Percentiles rank a stretch among this genome's conserved stretches.
Evolutionary conservation across 352 stramenopile species (phyloP).

Genomic region (Phytophthora melonis): DNA sequence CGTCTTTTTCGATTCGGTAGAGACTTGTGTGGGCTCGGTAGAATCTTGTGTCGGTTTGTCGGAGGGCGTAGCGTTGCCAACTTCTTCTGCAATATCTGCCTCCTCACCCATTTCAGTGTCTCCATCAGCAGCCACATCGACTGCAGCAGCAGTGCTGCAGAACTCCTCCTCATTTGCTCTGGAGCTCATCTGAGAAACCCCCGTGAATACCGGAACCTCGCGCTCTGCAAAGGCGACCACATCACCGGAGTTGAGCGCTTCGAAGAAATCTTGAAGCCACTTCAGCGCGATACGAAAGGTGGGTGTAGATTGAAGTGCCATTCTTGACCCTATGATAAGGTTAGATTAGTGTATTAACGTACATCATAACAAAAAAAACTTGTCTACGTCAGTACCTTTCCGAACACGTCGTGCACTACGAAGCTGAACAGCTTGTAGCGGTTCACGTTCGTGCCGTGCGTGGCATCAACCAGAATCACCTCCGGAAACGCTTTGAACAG

Average conservation of each 20-base stretch:
- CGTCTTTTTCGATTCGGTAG: not conserved
- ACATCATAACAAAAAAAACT: no score
- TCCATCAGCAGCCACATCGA: no score
- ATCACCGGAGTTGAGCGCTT: not conserved
- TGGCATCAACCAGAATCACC: not conserved
- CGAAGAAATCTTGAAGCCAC: constrained; percentile 20
- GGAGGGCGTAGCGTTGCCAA: no score
- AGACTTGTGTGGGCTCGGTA: not conserved
- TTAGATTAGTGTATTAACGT: no score
- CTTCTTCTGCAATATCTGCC: no score
- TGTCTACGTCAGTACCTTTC: no score
- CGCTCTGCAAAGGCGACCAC: not conserved
- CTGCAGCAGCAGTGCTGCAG: no score
- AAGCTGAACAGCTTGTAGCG: constrained; percentile 15
- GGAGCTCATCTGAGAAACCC: not conserved
- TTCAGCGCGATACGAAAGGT: constrained; percentile 8
- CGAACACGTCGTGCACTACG: no score
- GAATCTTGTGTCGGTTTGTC: not conserved
- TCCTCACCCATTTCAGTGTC: no score
- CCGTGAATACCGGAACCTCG: not conserved
- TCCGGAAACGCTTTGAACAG: constrained; percentile 15
- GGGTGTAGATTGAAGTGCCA: constrained; percentile 23
- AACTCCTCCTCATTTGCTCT: no score
- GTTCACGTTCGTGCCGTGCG: constrained; percentile 17
- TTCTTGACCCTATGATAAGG: not conserved